A percentile compares a stretch with the other conserved stretches of the same genome.
Evolutionary conservation across 2,329 filamentous ascomycete genomes (phyloP).

Genomic region (Fusarium floridanum): DNA sequence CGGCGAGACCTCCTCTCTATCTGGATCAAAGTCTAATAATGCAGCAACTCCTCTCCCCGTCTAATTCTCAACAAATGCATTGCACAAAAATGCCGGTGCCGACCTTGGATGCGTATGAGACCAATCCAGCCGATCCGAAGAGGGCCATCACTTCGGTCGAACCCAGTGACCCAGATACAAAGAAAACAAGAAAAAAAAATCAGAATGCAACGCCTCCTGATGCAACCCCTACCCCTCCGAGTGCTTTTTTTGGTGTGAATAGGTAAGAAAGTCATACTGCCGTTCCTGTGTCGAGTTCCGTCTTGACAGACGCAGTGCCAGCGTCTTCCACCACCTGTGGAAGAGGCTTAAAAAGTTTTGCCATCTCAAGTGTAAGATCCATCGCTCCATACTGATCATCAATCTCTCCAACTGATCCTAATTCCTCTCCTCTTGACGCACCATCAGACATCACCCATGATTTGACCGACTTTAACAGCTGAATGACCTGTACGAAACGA

Average conservation of each 20-base stretch:
- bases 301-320: constrained; percentile 58
- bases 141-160: constrained; percentile 37
- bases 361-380: constrained; percentile 78
- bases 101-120: constrained; percentile 48
- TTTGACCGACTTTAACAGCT: constrained; percentile 70
- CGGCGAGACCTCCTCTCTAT: constrained; percentile 52
- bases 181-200: constrained; percentile 47
- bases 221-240: constrained; percentile 52
- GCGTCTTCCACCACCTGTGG: constrained; percentile 59
- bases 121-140: constrained; percentile 38
- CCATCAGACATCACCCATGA: constrained; percentile 73
- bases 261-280: constrained; percentile 48
- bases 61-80: constrained; percentile 55
- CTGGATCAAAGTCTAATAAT: constrained; percentile 57
- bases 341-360: constrained; percentile 75
- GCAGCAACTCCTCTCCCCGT: constrained; percentile 54
- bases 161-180: constrained; percentile 41
- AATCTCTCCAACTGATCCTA: constrained; percentile 77
- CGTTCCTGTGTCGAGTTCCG: constrained; percentile 52
- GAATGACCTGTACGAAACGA: constrained; percentile 71
- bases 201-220: constrained; percentile 54
- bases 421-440: constrained; percentile 73
- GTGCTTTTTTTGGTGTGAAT: constrained; percentile 45
- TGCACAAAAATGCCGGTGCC: constrained; percentile 49
- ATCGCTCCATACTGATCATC: constrained; percentile 74